These are phyloP conservation scores for Populus davidiana DNA, from an alignment of 345 rosid species.

Conservation along the genomic window DNA sequence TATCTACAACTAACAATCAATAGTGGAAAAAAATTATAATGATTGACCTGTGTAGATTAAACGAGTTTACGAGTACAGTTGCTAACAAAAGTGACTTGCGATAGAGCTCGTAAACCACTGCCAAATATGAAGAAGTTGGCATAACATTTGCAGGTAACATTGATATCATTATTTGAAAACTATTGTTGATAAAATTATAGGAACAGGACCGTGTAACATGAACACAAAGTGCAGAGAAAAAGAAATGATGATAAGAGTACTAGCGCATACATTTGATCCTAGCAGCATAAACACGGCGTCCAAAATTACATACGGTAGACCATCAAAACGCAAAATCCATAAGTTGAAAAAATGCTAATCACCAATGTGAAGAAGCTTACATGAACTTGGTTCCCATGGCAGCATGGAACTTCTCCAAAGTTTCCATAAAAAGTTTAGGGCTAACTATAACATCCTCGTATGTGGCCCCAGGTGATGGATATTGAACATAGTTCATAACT, in stretches of 20 bases:
- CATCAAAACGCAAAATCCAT: neutral
- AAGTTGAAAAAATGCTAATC: neutral
- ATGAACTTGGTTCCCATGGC: conserved; percentile 86
- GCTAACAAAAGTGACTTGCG: neutral
- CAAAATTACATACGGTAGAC: neutral
- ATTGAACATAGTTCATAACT: conserved; percentile 31
- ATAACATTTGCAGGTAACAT: neutral
- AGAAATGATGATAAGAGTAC: neutral
- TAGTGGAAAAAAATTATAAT: neutral
- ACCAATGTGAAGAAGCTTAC: conserved; percentile 33
- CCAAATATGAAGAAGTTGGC: neutral
- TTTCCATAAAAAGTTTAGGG: conserved; percentile 59
- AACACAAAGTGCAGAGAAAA: neutral
- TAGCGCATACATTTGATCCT: neutral
- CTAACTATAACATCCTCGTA: conserved; percentile 63
- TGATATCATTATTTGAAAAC: neutral
- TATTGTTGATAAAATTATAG: neutral
- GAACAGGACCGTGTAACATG: neutral
- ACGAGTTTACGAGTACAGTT: neutral
- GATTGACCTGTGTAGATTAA: neutral
- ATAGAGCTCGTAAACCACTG: neutral
- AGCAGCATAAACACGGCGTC: neutral
- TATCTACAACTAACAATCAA: neutral
- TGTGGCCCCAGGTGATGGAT: conserved; percentile 60
- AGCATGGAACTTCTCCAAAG: conserved; percentile 78